Conservation (phyloP, 2,329 filamentous ascomycete genomes). For the Coleophoma eucalyptorum region DNA sequence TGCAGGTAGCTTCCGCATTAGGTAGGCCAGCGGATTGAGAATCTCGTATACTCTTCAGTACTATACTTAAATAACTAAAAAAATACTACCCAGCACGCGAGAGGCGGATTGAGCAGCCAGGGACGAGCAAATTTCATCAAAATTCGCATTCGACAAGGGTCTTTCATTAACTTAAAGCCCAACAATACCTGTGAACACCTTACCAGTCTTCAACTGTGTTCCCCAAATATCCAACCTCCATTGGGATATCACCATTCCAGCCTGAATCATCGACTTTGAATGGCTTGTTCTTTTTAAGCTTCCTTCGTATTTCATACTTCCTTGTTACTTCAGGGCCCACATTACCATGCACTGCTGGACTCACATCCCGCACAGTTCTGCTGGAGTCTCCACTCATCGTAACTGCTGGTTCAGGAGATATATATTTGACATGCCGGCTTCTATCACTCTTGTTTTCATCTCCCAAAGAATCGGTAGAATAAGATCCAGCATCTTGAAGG, state of each 20-base stretch:
- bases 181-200: background rate
- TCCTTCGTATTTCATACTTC: background rate
- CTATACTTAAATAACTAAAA: too few species aligned
- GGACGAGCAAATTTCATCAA: too few species aligned
- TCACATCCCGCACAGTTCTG: background rate
- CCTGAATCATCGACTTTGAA: background rate
- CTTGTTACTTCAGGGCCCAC: background rate
- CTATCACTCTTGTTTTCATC: constrained; percentile 1
- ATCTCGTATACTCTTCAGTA: too few species aligned
- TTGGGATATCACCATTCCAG: background rate
- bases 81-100: too few species aligned
- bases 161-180: too few species aligned
- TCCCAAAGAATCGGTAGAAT: background rate
- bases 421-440: background rate
- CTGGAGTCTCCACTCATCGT: background rate
- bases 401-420: background rate
- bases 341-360: background rate
- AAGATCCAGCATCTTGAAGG: background rate
- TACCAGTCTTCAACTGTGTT: background rate
- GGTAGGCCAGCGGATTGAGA: too few species aligned
- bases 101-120: too few species aligned
- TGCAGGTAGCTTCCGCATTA: too few species aligned
- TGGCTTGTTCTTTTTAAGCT: background rate
- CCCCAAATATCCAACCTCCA: background rate
- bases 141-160: too few species aligned